A percentile compares a stretch with the other conserved stretches of the same genome.
Conservation (phyloP, 2,329 filamentous ascomycete genomes). For the Neofusicoccum sp. region DNA sequence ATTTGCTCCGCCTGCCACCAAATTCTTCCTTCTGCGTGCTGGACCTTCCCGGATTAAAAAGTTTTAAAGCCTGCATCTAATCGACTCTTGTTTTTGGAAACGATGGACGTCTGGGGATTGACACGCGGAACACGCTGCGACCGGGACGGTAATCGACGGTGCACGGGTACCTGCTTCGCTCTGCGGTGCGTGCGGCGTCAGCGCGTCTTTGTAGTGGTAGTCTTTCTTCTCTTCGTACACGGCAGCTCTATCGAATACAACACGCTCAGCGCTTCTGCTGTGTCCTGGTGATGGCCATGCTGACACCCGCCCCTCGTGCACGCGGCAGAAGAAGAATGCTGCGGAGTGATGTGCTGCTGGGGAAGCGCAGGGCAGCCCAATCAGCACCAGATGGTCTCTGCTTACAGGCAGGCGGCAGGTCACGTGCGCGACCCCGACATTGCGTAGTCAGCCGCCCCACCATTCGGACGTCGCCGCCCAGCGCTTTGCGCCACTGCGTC, state of each 20-base stretch:
- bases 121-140: neutral
- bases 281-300: neutral
- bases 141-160: neutral
- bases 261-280: neutral
- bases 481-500: conserved; percentile 3
- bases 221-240: neutral
- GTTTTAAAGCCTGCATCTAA: conserved; percentile 15
- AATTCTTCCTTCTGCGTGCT: conserved; percentile 1
- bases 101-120: conserved; percentile 2
- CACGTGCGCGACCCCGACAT: conserved; percentile 1
- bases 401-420: conserved; percentile 1
- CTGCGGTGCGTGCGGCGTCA: neutral
- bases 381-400: neutral
- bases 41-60: conserved; percentile 7
- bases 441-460: conserved; percentile 13
- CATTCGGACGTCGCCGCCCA: conserved; percentile 23
- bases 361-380: neutral
- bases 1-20: neutral
- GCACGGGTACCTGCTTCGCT: conserved; percentile 5
- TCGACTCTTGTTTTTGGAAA: conserved; percentile 13
- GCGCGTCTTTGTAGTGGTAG: conserved; percentile 7
- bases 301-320: too few relatives aligned
- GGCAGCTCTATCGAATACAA: neutral
- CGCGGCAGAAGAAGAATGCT: too few relatives aligned
- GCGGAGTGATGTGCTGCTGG: neutral